phyloP scores from a whole-genome alignment of 805 yeast species.

The Kazachstania africana region DNA sequence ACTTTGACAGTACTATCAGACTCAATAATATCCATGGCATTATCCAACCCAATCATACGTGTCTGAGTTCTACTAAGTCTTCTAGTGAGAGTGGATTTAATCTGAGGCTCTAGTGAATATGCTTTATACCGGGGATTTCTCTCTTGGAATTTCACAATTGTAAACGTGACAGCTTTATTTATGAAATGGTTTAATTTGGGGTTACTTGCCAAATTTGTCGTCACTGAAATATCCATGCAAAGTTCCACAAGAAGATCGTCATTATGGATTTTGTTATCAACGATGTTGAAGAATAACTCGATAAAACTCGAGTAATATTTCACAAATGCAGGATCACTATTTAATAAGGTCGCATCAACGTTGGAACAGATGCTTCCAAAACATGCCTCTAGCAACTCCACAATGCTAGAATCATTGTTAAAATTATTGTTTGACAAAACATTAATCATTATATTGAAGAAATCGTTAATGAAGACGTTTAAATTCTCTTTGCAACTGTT shows the following conservation, averaged over 20 bases:
- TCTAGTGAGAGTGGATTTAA: constrained; percentile 7
- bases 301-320: constrained; percentile 31
- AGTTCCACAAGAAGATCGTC: constrained; percentile 22
- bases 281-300: constrained; percentile 21
- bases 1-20: constrained; percentile 29
- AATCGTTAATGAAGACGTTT: constrained; percentile 65
- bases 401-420: constrained; percentile 49
- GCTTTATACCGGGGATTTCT: constrained; percentile 14
- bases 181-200: constrained; percentile 20
- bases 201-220: constrained; percentile 19
- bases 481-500: constrained; percentile 72
- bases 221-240: constrained; percentile 22
- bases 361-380: constrained; percentile 37
- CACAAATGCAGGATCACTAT: constrained; percentile 53
- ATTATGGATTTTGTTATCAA: constrained; percentile 15
- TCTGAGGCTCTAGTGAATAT: constrained; percentile 5
- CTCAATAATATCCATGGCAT: constrained; percentile 11
- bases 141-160: constrained; percentile 19
- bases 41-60: constrained; percentile 17
- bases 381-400: constrained; percentile 40
- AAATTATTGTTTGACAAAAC: constrained; percentile 30
- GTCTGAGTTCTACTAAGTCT: constrained; percentile 24
- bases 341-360: constrained; percentile 50
- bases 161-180: constrained; percentile 14
- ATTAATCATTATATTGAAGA: constrained; percentile 44